These are phyloP conservation scores for Aplosporella prunicola DNA, from an alignment of 2,329 filamentous ascomycete species.

Conservation along the genomic window DNA sequence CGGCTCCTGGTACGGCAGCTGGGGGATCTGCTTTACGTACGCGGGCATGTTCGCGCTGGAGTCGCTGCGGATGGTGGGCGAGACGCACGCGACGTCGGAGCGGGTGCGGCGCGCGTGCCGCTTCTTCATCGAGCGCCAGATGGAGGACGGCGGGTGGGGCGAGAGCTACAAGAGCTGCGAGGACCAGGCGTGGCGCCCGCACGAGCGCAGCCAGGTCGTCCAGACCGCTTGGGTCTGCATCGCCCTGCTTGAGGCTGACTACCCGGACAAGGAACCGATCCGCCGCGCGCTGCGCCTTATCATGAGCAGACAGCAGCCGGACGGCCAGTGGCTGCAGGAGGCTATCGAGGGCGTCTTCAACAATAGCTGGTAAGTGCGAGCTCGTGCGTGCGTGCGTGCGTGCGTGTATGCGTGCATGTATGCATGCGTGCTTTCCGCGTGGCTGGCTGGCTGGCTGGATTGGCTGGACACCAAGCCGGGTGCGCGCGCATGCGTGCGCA, in stretches of 20 bases:
- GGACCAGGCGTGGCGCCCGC: slow-evolving; percentile 63
- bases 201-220: slow-evolving; percentile 76
- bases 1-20: slow-evolving; percentile 95
- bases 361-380: slow-evolving; percentile 66
- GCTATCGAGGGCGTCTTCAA: slow-evolving; percentile 98
- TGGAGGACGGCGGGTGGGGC: slow-evolving; percentile 88
- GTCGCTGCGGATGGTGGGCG: slow-evolving; percentile 69
- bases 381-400: no score
- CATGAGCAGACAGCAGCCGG: slow-evolving; percentile 73
- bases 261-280: slow-evolving; percentile 64
- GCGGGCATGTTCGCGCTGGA: slow-evolving; percentile 94
- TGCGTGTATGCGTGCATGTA: no score
- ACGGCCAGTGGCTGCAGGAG: slow-evolving; percentile 93
- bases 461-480: not conserved
- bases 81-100: slow-evolving; percentile 66
- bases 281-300: slow-evolving; percentile 68
- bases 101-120: slow-evolving; percentile 67
- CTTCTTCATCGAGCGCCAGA: slow-evolving; percentile 77
- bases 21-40: slow-evolving; percentile 98
- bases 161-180: slow-evolving; percentile 88
- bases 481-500: no score
- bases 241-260: slow-evolving; percentile 71
- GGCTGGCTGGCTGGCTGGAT: no score
- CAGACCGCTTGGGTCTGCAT: slow-evolving; percentile 89
- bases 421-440: not conserved